Conservation (phyloP, 192 early-diverging fungal genomes). For the Mortierella antarctica region DNA sequence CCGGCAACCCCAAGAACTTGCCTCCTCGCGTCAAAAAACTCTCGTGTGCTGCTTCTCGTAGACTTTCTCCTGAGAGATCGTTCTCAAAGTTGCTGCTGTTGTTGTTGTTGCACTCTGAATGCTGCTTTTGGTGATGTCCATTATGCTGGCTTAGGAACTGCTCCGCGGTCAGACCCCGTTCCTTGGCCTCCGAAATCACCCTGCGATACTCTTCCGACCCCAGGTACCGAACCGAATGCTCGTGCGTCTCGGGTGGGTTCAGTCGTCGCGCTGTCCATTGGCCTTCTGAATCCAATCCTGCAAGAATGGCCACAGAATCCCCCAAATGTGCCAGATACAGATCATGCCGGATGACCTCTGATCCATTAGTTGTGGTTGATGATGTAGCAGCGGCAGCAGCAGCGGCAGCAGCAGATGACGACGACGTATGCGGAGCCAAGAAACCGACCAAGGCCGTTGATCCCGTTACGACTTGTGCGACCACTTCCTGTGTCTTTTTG, state of each 20-base stretch:
- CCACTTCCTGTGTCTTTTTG: conserved; percentile 31
- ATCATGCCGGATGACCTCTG: conserved; percentile 6
- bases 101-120: not conserved
- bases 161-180: conserved; percentile 33
- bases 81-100: not conserved
- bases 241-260: conserved; percentile 44
- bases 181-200: conserved; percentile 37
- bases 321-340: conserved; percentile 45
- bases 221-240: conserved; percentile 43
- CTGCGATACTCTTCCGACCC: conserved; percentile 40
- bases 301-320: conserved; percentile 37
- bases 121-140: not conserved
- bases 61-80: too few species aligned
- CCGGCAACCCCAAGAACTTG: conserved; percentile 41
- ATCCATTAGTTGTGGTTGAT: too few species aligned
- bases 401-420: not conserved
- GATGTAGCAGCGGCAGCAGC: not conserved
- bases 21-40: conserved; percentile 40
- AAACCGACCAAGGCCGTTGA: conserved; percentile 44
- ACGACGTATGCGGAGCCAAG: conserved; percentile 26
- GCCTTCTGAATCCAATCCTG: conserved; percentile 22
- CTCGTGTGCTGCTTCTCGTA: not conserved
- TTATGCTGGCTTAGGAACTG: conserved; percentile 32
- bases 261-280: conserved; percentile 33
- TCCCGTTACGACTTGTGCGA: conserved; percentile 38